phyloP scores from a whole-genome alignment of 495 filamentous ascomycete species.

The Aspergillus funiculosus region DNA sequence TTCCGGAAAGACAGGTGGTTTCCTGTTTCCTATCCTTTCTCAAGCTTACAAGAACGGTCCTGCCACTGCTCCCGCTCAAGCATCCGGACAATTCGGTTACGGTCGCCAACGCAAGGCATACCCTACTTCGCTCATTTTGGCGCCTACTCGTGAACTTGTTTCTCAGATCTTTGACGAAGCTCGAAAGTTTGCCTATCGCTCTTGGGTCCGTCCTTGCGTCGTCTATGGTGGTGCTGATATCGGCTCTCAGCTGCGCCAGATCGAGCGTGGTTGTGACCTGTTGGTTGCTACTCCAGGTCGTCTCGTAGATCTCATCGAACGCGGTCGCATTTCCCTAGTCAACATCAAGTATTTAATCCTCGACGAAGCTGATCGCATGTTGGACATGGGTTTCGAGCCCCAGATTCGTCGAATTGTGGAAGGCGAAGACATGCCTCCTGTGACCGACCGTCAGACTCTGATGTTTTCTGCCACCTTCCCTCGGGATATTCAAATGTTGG shows the following conservation, averaged over 20 bases:
- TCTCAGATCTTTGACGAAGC: constrained; percentile 98
- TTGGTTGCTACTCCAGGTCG: constrained; percentile 95
- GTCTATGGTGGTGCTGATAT: constrained; percentile 99
- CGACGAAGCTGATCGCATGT: constrained; percentile 98
- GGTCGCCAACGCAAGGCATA: constrained; percentile 90
- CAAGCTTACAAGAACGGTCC: constrained; percentile 90
- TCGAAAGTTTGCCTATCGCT: constrained; percentile 97
- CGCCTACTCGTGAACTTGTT: constrained; percentile 94
- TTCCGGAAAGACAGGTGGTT: constrained; percentile 99
- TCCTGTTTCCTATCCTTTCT: constrained; percentile 96
- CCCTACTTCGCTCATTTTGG: constrained; percentile 90
- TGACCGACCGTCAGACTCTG: constrained; percentile 85
- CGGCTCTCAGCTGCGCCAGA: constrained; percentile 90
- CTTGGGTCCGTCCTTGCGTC: constrained; percentile 96
- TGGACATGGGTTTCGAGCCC: constrained; percentile 99
- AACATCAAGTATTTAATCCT: constrained; percentile 99
- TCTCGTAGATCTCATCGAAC: constrained; percentile 95
- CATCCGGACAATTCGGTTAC: constrained; percentile 59
- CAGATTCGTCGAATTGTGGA: constrained; percentile 98
- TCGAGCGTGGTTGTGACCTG: constrained; percentile 96
- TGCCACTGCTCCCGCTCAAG: constrained; percentile 55
- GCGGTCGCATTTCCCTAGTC: constrained; percentile 89
- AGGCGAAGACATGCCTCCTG: constrained; percentile 91
- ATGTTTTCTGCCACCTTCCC: constrained; percentile 99
- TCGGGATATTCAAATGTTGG: constrained; percentile 97